Conservation (phyloP, 139 green algal genomes). For the Mesotaenium endlicherianum region DNA sequence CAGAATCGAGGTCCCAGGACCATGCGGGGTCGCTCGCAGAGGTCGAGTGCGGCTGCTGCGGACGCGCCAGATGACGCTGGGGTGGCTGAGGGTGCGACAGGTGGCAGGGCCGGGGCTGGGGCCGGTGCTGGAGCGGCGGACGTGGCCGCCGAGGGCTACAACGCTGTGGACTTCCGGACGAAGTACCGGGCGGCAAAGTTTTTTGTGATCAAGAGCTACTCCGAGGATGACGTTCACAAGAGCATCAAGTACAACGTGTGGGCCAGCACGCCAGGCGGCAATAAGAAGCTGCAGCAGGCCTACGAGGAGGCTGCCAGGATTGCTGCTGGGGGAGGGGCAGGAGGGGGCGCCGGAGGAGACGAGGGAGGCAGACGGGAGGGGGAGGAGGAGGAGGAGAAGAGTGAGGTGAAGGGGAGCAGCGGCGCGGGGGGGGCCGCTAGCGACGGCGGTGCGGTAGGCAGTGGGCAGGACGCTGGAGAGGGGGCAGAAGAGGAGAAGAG, state of each 20-base stretch:
- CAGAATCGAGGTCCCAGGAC: constrained; percentile 32
- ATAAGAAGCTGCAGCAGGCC: constrained; percentile 44
- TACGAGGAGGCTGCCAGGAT: constrained; percentile 16
- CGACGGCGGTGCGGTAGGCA: no score
- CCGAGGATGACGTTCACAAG: constrained; percentile 59
- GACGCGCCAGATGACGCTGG: background rate
- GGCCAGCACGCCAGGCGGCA: constrained; percentile 47
- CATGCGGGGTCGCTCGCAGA: background rate
- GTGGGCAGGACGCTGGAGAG: no score
- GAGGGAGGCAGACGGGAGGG: background rate
- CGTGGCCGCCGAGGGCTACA: constrained; percentile 9
- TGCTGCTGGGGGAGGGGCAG: background rate
- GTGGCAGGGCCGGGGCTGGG: no score
- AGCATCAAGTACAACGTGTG: constrained; percentile 56
- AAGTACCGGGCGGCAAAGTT: constrained; percentile 35
- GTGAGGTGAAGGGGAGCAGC: no score
- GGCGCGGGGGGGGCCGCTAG: no score
- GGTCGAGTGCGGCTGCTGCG: background rate
- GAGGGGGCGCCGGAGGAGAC: background rate
- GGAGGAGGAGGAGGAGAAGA: no score
- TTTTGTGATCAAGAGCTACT: constrained; percentile 59
- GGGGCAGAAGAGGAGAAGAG: no score
- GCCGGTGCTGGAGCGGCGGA: no score
- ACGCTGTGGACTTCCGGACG: constrained; percentile 34
- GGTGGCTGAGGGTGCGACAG: background rate